Evolutionary conservation across 73 alveolate genomes (phyloP).

Genomic region (Breviolum minutum): DNA sequence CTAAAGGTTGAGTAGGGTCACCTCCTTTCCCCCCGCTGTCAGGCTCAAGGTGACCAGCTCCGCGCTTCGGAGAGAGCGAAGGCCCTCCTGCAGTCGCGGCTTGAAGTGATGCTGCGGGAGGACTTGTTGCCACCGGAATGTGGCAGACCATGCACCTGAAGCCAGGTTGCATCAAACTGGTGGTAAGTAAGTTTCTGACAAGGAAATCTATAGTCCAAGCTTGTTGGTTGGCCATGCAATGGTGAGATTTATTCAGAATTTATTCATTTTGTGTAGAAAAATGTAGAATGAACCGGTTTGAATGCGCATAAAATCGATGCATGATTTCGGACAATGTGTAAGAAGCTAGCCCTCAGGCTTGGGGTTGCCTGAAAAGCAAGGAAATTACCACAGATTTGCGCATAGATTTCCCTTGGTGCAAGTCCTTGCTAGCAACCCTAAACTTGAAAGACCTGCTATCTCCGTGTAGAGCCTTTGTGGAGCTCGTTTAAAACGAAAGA

Average conservation of each 20-base stretch:
- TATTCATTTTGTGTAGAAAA: background rate
- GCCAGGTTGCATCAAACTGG: background rate
- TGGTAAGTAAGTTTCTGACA: background rate
- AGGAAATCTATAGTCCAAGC: background rate
- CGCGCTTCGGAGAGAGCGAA: constrained; percentile 81
- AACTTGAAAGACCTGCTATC: background rate
- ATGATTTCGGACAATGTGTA: constrained; percentile 46
- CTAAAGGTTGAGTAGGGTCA: background rate
- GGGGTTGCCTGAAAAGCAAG: background rate
- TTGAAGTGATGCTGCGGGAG: constrained; percentile 69
- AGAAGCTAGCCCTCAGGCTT: constrained; percentile 40
- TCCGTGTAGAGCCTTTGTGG: constrained; percentile 10
- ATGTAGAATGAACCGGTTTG: background rate
- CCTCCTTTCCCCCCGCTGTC: background rate
- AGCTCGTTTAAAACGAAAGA: constrained; percentile 27
- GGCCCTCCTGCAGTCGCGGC: constrained; percentile 76
- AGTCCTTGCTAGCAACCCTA: background rate
- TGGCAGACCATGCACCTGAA: constrained; percentile 38
- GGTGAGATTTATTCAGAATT: background rate
- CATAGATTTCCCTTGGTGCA: background rate
- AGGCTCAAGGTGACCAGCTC: constrained; percentile 75
- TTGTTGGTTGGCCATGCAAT: background rate
- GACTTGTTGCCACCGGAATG: constrained; percentile 58
- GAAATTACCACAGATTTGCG: background rate
- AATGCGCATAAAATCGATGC: background rate